These are phyloP conservation scores for Chlorella sorokiniana DNA, from an alignment of 139 green algal genomes.

Conservation along the genomic window DNA sequence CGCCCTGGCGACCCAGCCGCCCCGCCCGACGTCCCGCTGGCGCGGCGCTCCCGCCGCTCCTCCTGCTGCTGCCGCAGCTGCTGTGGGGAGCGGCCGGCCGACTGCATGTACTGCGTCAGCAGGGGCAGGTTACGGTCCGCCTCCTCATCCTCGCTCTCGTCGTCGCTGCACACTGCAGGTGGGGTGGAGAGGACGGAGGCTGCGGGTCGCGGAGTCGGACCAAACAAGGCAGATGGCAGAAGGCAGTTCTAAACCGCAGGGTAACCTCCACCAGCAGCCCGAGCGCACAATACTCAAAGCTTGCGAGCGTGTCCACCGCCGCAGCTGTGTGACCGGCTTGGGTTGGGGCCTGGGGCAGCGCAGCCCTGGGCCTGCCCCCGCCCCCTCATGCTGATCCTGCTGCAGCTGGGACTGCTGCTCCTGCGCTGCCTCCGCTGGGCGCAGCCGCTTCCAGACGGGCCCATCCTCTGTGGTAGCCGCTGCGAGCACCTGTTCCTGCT, in stretches of 20 bases:
- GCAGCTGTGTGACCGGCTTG: neutral
- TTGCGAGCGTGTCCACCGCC: neutral
- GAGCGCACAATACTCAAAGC: conserved; percentile 12
- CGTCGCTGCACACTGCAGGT: conserved; percentile 22
- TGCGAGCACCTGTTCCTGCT: neutral
- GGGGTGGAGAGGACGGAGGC: neutral
- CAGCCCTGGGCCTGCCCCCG: neutral
- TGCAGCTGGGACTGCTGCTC: neutral
- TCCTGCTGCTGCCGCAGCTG: conserved; percentile 1
- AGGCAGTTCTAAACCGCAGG: neutral
- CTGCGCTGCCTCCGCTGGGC: neutral
- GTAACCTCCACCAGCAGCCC: neutral
- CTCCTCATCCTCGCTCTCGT: conserved; percentile 33
- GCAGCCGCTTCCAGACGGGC: conserved; percentile 11
- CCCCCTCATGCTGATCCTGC: neutral
- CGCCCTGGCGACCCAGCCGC: neutral
- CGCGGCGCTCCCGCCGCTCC: neutral
- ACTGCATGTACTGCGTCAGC: conserved; percentile 28
- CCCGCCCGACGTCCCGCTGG: neutral
- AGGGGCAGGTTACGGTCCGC: conserved; percentile 35
- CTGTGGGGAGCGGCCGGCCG: conserved; percentile 9
- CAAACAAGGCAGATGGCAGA: neutral
- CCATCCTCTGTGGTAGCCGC: neutral
- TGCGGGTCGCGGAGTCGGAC: too few relatives aligned
- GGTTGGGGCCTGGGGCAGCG: neutral